Evolutionary conservation across 2,329 filamentous ascomycete genomes (phyloP).

Genomic region (Fusarium luffae): DNA sequence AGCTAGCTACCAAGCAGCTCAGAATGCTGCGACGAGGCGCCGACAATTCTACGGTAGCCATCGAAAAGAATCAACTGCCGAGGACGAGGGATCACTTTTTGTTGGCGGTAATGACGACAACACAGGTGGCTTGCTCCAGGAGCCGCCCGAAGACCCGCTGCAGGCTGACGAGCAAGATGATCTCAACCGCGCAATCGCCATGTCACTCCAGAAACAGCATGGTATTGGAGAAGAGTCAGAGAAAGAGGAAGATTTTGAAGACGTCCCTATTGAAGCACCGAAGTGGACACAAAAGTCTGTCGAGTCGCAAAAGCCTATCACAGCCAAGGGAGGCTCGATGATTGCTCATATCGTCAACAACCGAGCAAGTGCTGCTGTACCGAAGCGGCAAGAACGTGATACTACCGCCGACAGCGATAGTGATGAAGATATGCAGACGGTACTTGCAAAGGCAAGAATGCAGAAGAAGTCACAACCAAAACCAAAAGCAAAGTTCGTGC

Average conservation of each 20-base stretch:
- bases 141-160: conserved; percentile 52
- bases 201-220: conserved; percentile 80
- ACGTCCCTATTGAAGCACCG: conserved; percentile 58
- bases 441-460: conserved; percentile 77
- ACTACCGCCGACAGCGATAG: conserved; percentile 68
- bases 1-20: conserved; percentile 43
- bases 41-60: conserved; percentile 45
- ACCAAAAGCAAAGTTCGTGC: conserved; percentile 53
- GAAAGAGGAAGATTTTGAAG: conserved; percentile 60
- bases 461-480: conserved; percentile 61
- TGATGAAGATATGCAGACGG: conserved; percentile 82
- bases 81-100: conserved; percentile 62
- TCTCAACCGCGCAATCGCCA: conserved; percentile 81
- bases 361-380: conserved; percentile 71
- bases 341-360: conserved; percentile 82
- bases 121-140: conserved; percentile 30
- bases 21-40: conserved; percentile 41
- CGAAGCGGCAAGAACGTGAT: conserved; percentile 50
- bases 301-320: conserved; percentile 62
- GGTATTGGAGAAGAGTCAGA: conserved; percentile 52
- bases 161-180: conserved; percentile 66
- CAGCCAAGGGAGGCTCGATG: conserved; percentile 64
- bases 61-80: conserved; percentile 34
- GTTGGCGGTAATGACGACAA: conserved; percentile 50
- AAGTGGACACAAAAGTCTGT: conserved; percentile 68